phyloP scores from a whole-genome alignment of 805 yeast species.

The Groenewaldozyma tartarivorans region DNA sequence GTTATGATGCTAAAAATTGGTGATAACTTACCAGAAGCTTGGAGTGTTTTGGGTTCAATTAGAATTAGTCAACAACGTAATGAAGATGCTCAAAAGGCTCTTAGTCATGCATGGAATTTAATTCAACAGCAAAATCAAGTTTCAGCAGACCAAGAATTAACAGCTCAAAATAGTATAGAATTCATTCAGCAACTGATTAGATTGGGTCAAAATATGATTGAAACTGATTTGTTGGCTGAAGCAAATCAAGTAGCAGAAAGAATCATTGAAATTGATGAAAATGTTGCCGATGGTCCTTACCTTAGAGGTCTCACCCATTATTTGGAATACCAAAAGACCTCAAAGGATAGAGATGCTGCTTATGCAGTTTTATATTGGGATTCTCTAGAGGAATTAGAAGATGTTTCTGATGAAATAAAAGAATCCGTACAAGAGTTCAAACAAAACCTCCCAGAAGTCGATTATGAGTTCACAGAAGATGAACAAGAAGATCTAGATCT shows the following conservation, averaged over 20 bases:
- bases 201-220: slow-evolving; percentile 66
- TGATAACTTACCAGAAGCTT: slow-evolving; percentile 60
- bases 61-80: slow-evolving; percentile 76
- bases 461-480: not conserved
- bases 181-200: slow-evolving; percentile 65
- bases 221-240: slow-evolving; percentile 60
- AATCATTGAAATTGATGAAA: slow-evolving; percentile 74
- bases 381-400: not conserved
- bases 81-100: slow-evolving; percentile 63
- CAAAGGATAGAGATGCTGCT: slow-evolving; percentile 6
- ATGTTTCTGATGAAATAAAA: not conserved
- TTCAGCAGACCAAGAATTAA: slow-evolving; percentile 21
- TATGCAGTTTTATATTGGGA: not conserved
- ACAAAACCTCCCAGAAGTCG: not conserved
- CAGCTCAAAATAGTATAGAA: slow-evolving; percentile 30
- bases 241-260: slow-evolving; percentile 57
- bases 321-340: slow-evolving; percentile 10
- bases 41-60: slow-evolving; percentile 75
- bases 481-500: not conserved
- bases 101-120: slow-evolving; percentile 61
- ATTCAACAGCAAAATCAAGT: slow-evolving; percentile 26
- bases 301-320: slow-evolving; percentile 68
- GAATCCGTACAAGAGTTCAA: not conserved
- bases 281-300: slow-evolving; percentile 71
- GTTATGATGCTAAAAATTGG: slow-evolving; percentile 42